Evolutionary conservation across 306 rosid genomes (phyloP).

Genomic region (Acacia melanoxylon): DNA sequence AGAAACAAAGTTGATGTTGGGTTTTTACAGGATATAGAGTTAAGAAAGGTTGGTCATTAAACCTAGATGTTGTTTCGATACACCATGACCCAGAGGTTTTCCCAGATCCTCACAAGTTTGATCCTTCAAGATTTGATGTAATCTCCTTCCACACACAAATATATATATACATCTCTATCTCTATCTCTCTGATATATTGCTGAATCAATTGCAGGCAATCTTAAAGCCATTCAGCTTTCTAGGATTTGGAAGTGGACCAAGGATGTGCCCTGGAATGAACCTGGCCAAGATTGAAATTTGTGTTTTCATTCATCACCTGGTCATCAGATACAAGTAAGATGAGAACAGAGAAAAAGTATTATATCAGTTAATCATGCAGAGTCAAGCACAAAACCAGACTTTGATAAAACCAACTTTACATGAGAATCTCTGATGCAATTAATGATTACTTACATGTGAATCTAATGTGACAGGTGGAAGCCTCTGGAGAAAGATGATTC

Average conservation of each 20-base stretch:
- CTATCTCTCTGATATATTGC: background rate
- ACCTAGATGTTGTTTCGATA: slow-evolving; percentile 84
- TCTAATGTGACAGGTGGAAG: slow-evolving; percentile 57
- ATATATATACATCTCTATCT: background rate
- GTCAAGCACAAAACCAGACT: background rate
- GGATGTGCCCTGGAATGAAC: slow-evolving; percentile 94
- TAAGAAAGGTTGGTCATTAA: slow-evolving; percentile 83
- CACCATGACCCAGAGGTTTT: slow-evolving; percentile 70
- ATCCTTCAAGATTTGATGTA: slow-evolving; percentile 87
- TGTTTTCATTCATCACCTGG: slow-evolving; percentile 77
- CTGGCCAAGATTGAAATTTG: slow-evolving; percentile 82
- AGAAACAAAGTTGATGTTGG: slow-evolving; percentile 1
- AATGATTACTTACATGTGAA: background rate
- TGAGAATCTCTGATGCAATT: background rate
- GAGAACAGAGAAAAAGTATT: background rate
- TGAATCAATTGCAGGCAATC: slow-evolving; percentile 49
- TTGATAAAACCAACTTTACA: background rate
- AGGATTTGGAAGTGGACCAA: slow-evolving; percentile 87
- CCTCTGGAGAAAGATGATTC: slow-evolving; percentile 66
- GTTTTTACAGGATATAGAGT: slow-evolving; percentile 60
- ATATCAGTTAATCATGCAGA: background rate
- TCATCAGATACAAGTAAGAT: slow-evolving; percentile 74
- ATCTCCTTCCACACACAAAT: background rate
- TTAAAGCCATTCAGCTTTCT: slow-evolving; percentile 73
- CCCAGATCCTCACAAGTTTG: slow-evolving; percentile 65